A percentile compares a stretch with the other conserved stretches of the same genome.
These are phyloP conservation scores for Coemansia sp. DNA, from an alignment of 192 early-diverging fungal species.

Conservation along the genomic window DNA sequence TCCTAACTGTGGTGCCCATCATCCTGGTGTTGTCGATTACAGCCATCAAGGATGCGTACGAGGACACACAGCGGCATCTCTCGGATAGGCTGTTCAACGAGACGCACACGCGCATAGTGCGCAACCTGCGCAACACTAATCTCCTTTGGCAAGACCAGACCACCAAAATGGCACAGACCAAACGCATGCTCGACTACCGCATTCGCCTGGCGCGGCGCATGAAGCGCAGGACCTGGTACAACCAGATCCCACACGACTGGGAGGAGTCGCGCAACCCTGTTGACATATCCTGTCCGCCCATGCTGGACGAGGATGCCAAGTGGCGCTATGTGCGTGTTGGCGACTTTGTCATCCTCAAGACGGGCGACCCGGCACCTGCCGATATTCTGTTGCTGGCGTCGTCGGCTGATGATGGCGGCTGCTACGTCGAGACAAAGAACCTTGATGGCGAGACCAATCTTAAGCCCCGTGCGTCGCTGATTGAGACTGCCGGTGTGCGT, in stretches of 20 bases:
- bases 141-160: constrained; percentile 34
- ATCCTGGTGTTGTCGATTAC: constrained; percentile 76
- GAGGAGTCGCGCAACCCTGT: constrained; percentile 36
- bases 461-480: constrained; percentile 74
- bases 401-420: constrained; percentile 77
- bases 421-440: constrained; percentile 97
- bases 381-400: constrained; percentile 85
- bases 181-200: constrained; percentile 13
- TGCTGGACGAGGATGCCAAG: constrained; percentile 54
- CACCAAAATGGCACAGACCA: constrained; percentile 20
- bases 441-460: constrained; percentile 98
- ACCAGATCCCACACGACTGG: constrained; percentile 46
- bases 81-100: constrained; percentile 83
- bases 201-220: constrained; percentile 37
- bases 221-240: constrained; percentile 41
- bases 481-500: constrained; percentile 60
- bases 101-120: constrained; percentile 57
- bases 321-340: constrained; percentile 89
- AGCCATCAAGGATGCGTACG: constrained; percentile 84
- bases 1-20: constrained; percentile 82
- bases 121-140: constrained; percentile 64
- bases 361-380: constrained; percentile 85
- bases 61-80: constrained; percentile 81
- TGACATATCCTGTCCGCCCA: constrained; percentile 8
- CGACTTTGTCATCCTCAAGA: constrained; percentile 78